Evolutionary conservation across 179 eudicot genomes (phyloP), one percentile per base, ranked within the genome.

Genomic region (Pouteria campechiana): DNA sequence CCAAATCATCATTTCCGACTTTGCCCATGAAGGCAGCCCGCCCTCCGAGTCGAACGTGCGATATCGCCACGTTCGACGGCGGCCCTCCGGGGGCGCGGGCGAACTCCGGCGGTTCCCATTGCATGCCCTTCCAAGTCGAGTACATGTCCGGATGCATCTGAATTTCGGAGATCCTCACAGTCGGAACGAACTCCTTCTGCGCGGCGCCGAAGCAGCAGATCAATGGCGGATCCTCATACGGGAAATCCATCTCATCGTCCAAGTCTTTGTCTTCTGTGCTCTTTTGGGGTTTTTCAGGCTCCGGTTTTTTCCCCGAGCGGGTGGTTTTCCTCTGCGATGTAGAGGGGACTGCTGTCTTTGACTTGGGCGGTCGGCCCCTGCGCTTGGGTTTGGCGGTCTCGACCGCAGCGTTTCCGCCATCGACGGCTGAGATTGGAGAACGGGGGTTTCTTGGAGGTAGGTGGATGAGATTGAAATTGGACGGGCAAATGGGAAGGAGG

Each of bases 71-170:
- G 13, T 80, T 83, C 0, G 87, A 80, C 1, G 79, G 71, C 3
- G 94, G 82, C 1, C 97, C 97, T 1, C 94, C 87, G 0, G 88
- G 96, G 0, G 92, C 88, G 37, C 83, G 53, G 16, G 52, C 79
- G 55, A 88, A 88, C 30, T 83, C 97, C 6, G 94, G 94, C 4
- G 94, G 97, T 5, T 70, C 69, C 97, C 97, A 88, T 52, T 88
- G 96, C 51, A 87, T 40, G 87, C 74, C 72, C 43, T 83, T 88
- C 96, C 96, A 88, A 41, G 75, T 53, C 0, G 94, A 83, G 65
- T 79, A 79, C 0, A 77, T 78, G 35, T 88, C 97, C 36, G 77
- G 84, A 52, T 83, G 71, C 94, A 83, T 75, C 41, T 75, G 92
- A 31, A 63, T 61, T 33, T 76, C 84, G 4, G 94, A 65, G 4